Base-by-base conservation (phyloP, 164 flowering plant species). In the Dillenia turbinata region DNA sequence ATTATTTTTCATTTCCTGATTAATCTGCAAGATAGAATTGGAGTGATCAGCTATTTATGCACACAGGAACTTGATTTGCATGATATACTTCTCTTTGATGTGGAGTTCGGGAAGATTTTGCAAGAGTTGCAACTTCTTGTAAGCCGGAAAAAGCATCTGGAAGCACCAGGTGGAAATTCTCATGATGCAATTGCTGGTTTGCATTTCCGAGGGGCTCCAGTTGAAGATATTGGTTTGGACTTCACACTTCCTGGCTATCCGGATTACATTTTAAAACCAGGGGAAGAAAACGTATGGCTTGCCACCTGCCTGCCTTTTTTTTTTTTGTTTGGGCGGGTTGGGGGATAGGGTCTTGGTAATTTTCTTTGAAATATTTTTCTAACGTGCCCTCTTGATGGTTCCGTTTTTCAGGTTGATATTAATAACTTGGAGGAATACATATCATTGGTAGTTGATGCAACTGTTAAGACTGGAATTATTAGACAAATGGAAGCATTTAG, bases 241-340 rank as follows among this genome's bases (percentile, higher is more conserved):
- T 95, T 95, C 77, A 84, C 97, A 3, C 88, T 95, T 70, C 99
- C 99, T 67, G 99, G 99, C 52, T 90, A 90, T 69, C 96, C 98
- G 8, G 96, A 88, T 57, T 95, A 88, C 60, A 45, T 85, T 56
- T 63, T 95, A 72, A 92, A 82, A 70, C 79, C 85, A 47, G 96
- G 91, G 62, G 92, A 81, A 51, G 91, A 85, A 69, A 90, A 75
- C 76, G 95, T 89, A 81, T 24, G 48, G 60, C 46, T 47, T 64
- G 12, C 48, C 56, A 8, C 54, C 12, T 73, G 11, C 33, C 40
- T 52, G 51, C n/a, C 57, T 56, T n/a, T 15, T 22, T 7, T 62
- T 24, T 26, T 22, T 48, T 16, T 44, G 43, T 40, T 22, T 17
- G 49, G n/a, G 46, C 9, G 40, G 40, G 40, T 4, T 33, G 6